These are phyloP conservation scores for Phialocephala subalpina DNA, from an alignment of 2,329 filamentous ascomycete species.

Conservation along the genomic window DNA sequence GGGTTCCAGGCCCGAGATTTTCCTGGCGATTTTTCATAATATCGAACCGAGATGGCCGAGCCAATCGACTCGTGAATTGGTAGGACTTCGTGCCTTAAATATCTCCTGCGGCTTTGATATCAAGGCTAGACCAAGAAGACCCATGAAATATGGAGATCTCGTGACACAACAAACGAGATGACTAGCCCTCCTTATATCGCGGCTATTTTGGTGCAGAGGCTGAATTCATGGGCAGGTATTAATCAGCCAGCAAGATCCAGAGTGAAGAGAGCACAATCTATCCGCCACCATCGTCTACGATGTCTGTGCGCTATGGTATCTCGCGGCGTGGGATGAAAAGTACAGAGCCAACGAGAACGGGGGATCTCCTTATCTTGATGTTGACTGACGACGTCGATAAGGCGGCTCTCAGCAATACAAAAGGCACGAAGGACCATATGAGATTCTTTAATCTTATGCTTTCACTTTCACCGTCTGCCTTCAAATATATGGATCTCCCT, in stretches of 20 bases:
- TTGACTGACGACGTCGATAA: slow-evolving; percentile 1
- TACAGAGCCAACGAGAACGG: not conserved
- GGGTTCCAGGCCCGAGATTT: not conserved
- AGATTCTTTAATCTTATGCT: not conserved
- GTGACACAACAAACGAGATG: slow-evolving; percentile 8
- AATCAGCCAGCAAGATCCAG: not conserved
- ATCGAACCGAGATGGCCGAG: not conserved
- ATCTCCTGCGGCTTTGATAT: not conserved
- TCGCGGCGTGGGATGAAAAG: not conserved
- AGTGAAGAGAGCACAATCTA: not conserved
- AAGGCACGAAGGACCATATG: slow-evolving; percentile 4
- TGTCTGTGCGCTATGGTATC: not conserved
- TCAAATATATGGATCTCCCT: not conserved
- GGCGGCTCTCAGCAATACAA: slow-evolving; percentile 1
- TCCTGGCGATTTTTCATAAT: not conserved
- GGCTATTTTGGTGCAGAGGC: slow-evolving; percentile 9
- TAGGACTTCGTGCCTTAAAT: not conserved
- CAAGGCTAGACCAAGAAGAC: not conserved
- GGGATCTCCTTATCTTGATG: slow-evolving; percentile 6
- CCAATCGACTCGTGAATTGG: not conserved
- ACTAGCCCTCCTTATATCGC: not conserved
- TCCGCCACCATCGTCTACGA: not conserved
- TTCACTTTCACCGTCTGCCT: not conserved
- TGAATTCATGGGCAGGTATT: slow-evolving; percentile 2
- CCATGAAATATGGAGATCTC: not conserved